phyloP scores from a whole-genome alignment of 306 rosid genomes.

The Casuarina glauca region DNA sequence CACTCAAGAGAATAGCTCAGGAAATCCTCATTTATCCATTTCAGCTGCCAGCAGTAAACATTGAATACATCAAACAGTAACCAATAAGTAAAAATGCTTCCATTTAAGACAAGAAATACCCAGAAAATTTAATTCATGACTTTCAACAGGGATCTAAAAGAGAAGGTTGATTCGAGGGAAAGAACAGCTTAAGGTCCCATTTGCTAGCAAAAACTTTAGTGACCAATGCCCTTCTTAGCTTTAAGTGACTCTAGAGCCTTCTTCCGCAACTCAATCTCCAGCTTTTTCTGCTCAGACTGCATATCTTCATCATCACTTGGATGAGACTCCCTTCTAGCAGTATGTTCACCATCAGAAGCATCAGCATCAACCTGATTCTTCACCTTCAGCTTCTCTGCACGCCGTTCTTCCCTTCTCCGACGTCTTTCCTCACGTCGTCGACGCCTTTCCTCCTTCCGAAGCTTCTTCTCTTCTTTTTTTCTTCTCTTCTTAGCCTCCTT shows the following conservation, averaged over 20 bases:
- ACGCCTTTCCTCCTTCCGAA: conserved; percentile 86
- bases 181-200: conserved; percentile 19
- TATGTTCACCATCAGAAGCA: conserved; percentile 58
- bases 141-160: conserved; percentile 12
- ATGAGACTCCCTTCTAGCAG: conserved; percentile 45
- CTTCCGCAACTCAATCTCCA: conserved; percentile 86
- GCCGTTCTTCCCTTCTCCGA: conserved; percentile 72
- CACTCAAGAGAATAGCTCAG: conserved; percentile 50
- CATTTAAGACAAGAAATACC: conserved; percentile 32
- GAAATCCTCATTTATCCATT: conserved; percentile 55
- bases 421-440: conserved; percentile 74
- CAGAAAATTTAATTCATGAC: conserved; percentile 22
- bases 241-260: conserved; percentile 91
- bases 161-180: neutral
- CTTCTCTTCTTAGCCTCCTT: conserved; percentile 79
- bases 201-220: conserved; percentile 25
- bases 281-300: conserved; percentile 60
- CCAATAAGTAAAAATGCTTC: conserved; percentile 23
- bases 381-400: conserved; percentile 69
- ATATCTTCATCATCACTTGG: conserved; percentile 56
- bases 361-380: conserved; percentile 53
- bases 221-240: conserved; percentile 52
- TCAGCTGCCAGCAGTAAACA: conserved; percentile 58
- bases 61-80: conserved; percentile 35
- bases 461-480: conserved; percentile 79